Evolutionary conservation across 495 filamentous ascomycete species (phyloP), one percentile per base, ranked within the genome.

Genomic region (Haplographium delicatum): DNA sequence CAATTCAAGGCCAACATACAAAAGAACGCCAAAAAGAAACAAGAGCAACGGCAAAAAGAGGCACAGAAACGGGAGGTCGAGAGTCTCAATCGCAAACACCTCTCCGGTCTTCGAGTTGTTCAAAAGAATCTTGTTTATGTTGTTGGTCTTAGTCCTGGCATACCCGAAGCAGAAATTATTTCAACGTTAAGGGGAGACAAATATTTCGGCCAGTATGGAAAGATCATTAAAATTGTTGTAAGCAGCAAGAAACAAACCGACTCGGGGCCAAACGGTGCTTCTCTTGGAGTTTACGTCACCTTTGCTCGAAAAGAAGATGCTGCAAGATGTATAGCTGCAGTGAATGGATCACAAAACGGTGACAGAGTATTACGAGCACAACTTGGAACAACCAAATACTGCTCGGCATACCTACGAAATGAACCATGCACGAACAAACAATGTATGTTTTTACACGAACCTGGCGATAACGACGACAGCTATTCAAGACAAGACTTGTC

Each of bases 71-170:
- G 88, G 44, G 91, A 99, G 69, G 91, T 91, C 53, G 94, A 99
- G 67, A 88, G 85, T 44, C 83, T 93, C 40, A 96, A 88, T 61
- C 85, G 91, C 27, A 96, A 96, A 65, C 94, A 96, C 64, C 73
- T 99, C 13, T 86, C 91, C 27, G 94, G 94, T 38, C 85, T 99
- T 33, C 79, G 94, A 35, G 94, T 99, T 25, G 86, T 96, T 27
- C 94, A 97, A 69, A 95, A 96, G 72, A 99, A 99, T 58, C 79
- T 99, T 27, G 94, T 99, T 53, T 99, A 99, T 63, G 91, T 99
- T 51, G 93, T 94, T 19, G 94, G 93, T 23, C 73, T 99, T 28
- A 94, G 85, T 47, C 93, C 93, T 18, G 86, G 83, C 39, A 90
- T 90, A 60, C 83, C 84, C 28, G 94, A 97, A 65, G 90, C 96